Percentiles rank a stretch among this genome's conserved stretches.
phyloP scores from a whole-genome alignment of 345 rosid genomes.

The Pistacia vera region DNA sequence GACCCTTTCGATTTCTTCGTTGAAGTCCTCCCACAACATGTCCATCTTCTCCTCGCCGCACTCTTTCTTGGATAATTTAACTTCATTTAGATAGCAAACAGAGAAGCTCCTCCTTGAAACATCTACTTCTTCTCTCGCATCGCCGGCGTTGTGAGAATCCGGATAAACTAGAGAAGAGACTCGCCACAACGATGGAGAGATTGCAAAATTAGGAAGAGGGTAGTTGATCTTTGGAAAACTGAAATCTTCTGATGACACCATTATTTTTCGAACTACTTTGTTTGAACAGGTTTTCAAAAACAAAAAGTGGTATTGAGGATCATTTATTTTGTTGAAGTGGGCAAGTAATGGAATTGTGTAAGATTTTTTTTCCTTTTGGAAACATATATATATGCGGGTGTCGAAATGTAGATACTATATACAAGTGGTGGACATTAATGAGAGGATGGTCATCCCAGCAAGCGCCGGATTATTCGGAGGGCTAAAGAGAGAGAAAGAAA shows the following conservation, averaged over 20 bases:
- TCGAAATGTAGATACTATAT: background rate
- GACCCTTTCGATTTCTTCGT: slow-evolving; percentile 33
- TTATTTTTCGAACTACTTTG: background rate
- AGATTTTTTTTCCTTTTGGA: too few species aligned
- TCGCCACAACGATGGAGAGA: slow-evolving; percentile 41
- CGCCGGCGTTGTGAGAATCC: background rate
- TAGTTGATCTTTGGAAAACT: slow-evolving; percentile 39
- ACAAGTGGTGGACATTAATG: background rate
- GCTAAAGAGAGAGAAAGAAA: background rate
- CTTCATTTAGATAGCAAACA: background rate
- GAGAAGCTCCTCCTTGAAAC: slow-evolving; percentile 3
- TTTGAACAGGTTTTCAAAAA: background rate
- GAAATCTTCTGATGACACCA: slow-evolving; percentile 30
- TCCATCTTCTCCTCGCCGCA: slow-evolving; percentile 37
- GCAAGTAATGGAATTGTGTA: too few species aligned
- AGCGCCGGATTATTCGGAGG: slow-evolving; percentile 33
- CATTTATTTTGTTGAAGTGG: background rate
- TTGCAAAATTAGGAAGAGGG: slow-evolving; percentile 22
- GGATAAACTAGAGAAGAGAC: slow-evolving; percentile 38
- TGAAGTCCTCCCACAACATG: slow-evolving; percentile 45
- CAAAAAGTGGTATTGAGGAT: background rate
- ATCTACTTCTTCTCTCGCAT: background rate
- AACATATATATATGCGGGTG: background rate
- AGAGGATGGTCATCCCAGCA: slow-evolving; percentile 5
- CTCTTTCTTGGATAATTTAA: background rate